phyloP scores from a whole-genome alignment of 805 yeast species.

The Candida xyloterini region DNA sequence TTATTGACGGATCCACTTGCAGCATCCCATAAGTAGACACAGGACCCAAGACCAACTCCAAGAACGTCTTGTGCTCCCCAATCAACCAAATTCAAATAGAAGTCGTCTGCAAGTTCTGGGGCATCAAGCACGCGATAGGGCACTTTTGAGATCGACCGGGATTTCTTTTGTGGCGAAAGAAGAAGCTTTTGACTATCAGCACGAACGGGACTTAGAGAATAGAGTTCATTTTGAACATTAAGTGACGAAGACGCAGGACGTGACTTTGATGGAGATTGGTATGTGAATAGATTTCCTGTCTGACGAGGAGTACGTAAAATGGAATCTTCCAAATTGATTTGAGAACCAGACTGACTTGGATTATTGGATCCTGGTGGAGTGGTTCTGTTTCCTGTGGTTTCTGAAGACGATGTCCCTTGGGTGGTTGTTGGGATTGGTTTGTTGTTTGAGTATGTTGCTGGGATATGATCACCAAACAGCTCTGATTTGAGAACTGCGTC shows the following conservation, averaged over 20 bases:
- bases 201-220: slow-evolving; percentile 82
- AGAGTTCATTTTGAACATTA: slow-evolving; percentile 69
- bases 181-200: slow-evolving; percentile 80
- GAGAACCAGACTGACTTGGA: slow-evolving; percentile 19
- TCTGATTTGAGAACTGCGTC: slow-evolving; percentile 85
- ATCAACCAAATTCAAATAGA: slow-evolving; percentile 85
- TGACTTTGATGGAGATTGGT: slow-evolving; percentile 65
- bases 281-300: slow-evolving; percentile 62
- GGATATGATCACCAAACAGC: slow-evolving; percentile 83
- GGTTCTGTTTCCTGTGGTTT: slow-evolving; percentile 18
- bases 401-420: slow-evolving; percentile 15
- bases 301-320: slow-evolving; percentile 34
- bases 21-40: slow-evolving; percentile 91
- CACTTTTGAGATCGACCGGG: slow-evolving; percentile 74
- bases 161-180: slow-evolving; percentile 76
- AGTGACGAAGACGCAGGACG: slow-evolving; percentile 58
- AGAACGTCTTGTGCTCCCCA: slow-evolving; percentile 91
- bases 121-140: slow-evolving; percentile 95
- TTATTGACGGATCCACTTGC: slow-evolving; percentile 77
- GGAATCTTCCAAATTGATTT: slow-evolving; percentile 19
- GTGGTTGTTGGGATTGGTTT: slow-evolving; percentile 13
- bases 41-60: slow-evolving; percentile 86
- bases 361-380: slow-evolving; percentile 29
- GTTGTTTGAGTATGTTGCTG: slow-evolving; percentile 32
- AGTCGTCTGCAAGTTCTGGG: slow-evolving; percentile 91